phyloP scores from a whole-genome alignment of 345 rosid genomes.

The Diplotaxis tenuifolia region DNA sequence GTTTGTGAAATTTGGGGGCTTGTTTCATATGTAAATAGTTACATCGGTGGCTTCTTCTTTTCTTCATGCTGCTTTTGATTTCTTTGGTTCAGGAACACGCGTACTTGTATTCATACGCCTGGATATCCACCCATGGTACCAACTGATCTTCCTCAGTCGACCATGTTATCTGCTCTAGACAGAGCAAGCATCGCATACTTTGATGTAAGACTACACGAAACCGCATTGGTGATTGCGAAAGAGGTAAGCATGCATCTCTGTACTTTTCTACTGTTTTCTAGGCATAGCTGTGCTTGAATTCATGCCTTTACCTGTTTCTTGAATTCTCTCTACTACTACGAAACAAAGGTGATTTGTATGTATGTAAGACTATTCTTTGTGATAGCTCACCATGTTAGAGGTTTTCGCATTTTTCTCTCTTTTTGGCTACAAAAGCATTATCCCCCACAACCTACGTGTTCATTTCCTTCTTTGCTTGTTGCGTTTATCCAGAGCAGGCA shows the following conservation, averaged over 20 bases:
- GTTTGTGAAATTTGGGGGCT: conserved; percentile 4
- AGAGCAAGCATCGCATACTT: conserved; percentile 61
- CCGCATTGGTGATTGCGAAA: conserved; percentile 58
- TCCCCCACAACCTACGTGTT: conserved; percentile 13
- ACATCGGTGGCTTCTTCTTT: not conserved
- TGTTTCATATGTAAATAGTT: not conserved
- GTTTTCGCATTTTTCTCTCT: not conserved
- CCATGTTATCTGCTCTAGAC: conserved; percentile 54
- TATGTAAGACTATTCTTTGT: conserved; percentile 4
- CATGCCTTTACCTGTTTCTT: not conserved
- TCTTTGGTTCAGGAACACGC: conserved; percentile 61
- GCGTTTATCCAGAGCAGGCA: conserved; percentile 76
- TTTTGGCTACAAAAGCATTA: not conserved
- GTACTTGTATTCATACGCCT: conserved; percentile 89
- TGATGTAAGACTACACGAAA: conserved; percentile 67
- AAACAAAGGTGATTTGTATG: conserved; percentile 9
- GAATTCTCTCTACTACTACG: not conserved
- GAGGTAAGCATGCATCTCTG: conserved; percentile 55
- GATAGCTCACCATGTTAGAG: not conserved
- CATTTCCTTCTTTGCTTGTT: conserved; percentile 29
- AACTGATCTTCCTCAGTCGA: conserved; percentile 51
- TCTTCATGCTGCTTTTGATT: not conserved
- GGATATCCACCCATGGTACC: conserved; percentile 72
- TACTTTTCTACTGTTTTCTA: not conserved
- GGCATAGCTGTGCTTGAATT: not conserved